Evolutionary conservation across 2,329 filamentous ascomycete species (phyloP).

Genomic region (Didymellaceae sp.): DNA sequence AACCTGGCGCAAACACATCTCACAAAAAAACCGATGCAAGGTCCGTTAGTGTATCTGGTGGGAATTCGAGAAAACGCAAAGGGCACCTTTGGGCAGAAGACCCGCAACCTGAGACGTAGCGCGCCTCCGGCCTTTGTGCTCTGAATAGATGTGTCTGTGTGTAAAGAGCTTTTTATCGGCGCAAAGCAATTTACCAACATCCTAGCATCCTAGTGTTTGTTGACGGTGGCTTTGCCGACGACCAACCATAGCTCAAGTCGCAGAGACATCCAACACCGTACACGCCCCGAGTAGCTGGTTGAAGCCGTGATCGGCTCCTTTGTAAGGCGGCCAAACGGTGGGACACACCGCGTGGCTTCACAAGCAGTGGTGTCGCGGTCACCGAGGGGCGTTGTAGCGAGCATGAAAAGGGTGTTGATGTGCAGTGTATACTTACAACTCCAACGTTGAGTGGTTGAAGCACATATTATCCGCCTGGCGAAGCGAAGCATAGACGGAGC

Average conservation of each 20-base stretch:
- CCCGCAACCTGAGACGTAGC: conserved; percentile 33
- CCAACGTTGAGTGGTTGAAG: conserved; percentile 12
- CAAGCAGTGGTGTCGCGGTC: conserved; percentile 8
- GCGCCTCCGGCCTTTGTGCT: conserved; percentile 11
- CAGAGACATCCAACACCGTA: conserved; percentile 2
- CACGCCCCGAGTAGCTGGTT: conserved; percentile 9
- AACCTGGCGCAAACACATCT: conserved; percentile 3
- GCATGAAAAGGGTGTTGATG: conserved; percentile 8
- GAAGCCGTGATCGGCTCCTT: conserved; percentile 3
- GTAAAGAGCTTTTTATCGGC: conserved; percentile 12
- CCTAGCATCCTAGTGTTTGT: conserved; percentile 13
- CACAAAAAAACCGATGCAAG: conserved; percentile 5
- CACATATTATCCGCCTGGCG: too few species aligned
- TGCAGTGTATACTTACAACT: conserved; percentile 5
- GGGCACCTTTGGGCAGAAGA: conserved; percentile 8
- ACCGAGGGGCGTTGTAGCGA: conserved; percentile 7
- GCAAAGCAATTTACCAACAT: conserved; percentile 20
- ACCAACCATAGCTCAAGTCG: conserved; percentile 2
- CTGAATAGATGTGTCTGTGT: conserved; percentile 13
- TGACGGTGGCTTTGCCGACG: conserved; percentile 1
- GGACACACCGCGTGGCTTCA: conserved; percentile 14
- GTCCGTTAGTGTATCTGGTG: conserved; percentile 21
- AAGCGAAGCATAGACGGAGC: too few species aligned
- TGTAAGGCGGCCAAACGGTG: conserved; percentile 11
- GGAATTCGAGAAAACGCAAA: conserved; percentile 26